These are phyloP conservation scores for Triticum timopheevii DNA, from an alignment of 176 grass and related monocot genomes.

Conservation along the genomic window DNA sequence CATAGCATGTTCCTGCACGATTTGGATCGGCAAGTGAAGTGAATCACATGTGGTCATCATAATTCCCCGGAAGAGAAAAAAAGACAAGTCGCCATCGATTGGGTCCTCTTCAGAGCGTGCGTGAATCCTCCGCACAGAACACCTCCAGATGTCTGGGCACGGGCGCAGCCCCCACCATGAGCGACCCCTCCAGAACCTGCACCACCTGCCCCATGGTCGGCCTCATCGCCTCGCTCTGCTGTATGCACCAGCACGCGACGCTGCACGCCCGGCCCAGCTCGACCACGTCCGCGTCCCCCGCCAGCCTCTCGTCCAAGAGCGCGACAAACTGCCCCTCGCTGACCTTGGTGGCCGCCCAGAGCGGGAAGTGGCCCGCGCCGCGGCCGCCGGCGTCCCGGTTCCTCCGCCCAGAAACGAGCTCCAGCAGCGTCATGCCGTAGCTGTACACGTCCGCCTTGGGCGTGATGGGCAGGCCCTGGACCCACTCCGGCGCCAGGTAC, in stretches of 20 bases:
- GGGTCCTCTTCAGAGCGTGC: neutral
- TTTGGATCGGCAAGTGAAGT: too few species aligned
- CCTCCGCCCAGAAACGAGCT: conserved; percentile 53
- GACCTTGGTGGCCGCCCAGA: conserved; percentile 35
- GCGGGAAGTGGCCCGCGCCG: conserved; percentile 34
- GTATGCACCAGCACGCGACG: conserved; percentile 51
- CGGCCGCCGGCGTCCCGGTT: conserved; percentile 34
- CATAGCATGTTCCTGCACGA: too few species aligned
- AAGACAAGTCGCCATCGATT: neutral
- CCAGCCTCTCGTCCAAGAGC: conserved; percentile 45
- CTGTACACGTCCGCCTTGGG: conserved; percentile 52
- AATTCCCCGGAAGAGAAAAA: neutral
- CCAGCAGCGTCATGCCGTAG: conserved; percentile 55
- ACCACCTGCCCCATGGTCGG: conserved; percentile 41
- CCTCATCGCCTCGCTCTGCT: conserved; percentile 18
- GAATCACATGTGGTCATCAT: too few species aligned
- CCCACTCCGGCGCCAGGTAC: conserved; percentile 58
- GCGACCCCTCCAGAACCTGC: conserved; percentile 41
- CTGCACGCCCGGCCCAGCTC: conserved; percentile 36
- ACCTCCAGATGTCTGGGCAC: conserved; percentile 38
- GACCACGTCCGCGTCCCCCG: conserved; percentile 13
- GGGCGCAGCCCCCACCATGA: neutral
- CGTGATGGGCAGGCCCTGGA: conserved; percentile 39
- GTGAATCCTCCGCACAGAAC: neutral
- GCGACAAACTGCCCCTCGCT: conserved; percentile 27